Percentiles rank a stretch among this genome's conserved stretches.
Conservation (phyloP, 768 basidiomycete species). For the Leccinum aurantiacum region DNA sequence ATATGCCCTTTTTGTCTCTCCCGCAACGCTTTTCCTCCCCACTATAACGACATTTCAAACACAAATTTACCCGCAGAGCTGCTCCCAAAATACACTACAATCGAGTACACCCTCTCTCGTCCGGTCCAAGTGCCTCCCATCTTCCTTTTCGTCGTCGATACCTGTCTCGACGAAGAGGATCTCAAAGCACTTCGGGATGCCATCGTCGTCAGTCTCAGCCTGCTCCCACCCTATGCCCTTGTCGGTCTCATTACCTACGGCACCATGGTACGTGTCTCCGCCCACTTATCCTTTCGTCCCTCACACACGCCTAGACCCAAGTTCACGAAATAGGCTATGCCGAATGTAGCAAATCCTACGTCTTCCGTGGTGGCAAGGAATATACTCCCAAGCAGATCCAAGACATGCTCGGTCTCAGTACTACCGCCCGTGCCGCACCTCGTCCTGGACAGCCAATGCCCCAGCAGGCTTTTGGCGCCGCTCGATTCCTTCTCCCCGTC, state of each 20-base stretch:
- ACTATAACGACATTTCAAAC: constrained; percentile 98
- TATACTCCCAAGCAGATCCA: constrained; percentile 95
- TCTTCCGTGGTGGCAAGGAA: constrained; percentile 98
- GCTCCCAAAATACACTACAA: constrained; percentile 97
- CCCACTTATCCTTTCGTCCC: neutral
- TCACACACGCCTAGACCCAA: constrained; percentile 66
- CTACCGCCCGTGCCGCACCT: constrained; percentile 78
- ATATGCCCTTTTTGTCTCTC: constrained; percentile 99
- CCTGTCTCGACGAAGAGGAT: constrained; percentile 94
- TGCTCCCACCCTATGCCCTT: constrained; percentile 91
- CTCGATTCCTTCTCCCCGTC: constrained; percentile 89
- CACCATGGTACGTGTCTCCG: constrained; percentile 73
- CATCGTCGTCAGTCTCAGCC: constrained; percentile 88
- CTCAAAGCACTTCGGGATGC: constrained; percentile 93
- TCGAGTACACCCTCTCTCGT: constrained; percentile 97
- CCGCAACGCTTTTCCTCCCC: constrained; percentile 95
- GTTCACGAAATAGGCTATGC: constrained; percentile 97
- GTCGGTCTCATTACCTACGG: constrained; percentile 96
- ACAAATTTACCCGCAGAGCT: constrained; percentile 96
- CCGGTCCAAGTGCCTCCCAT: constrained; percentile 91
- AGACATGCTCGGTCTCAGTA: constrained; percentile 88
- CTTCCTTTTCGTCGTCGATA: constrained; percentile 97
- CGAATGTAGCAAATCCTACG: constrained; percentile 97
- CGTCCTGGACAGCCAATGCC: constrained; percentile 84
- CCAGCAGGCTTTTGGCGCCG: constrained; percentile 77